phyloP scores from a whole-genome alignment of 192 early-diverging fungal genomes.

The Gonapodya sp. region DNA sequence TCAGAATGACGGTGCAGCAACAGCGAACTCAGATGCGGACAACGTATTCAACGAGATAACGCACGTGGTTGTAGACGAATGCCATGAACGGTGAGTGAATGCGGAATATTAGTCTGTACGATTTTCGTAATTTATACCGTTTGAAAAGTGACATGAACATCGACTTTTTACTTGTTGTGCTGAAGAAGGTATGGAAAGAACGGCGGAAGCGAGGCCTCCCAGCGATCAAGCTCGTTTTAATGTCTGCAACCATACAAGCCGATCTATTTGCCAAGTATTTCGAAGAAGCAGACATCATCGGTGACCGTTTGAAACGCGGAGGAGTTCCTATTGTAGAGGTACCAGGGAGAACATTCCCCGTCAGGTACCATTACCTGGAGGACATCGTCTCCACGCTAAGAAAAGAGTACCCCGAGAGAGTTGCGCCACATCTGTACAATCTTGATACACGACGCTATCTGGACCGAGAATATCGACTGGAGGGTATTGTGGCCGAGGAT shows the following conservation, averaged over 20 bases:
- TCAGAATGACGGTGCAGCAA: not conserved
- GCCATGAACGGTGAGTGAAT: constrained; percentile 66
- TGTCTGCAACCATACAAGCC: not conserved
- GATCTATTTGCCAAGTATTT: not conserved
- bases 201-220: not conserved
- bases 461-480: not conserved
- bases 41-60: constrained; percentile 32
- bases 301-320: not conserved
- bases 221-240: not conserved
- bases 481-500: not conserved
- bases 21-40: constrained; percentile 21
- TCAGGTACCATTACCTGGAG: not conserved
- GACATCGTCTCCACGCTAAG: not conserved
- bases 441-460: not conserved
- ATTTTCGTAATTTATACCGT: not conserved
- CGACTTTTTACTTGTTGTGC: not conserved
- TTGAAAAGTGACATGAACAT: not conserved
- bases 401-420: not conserved
- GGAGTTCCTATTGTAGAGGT: constrained; percentile 2
- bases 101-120: constrained; percentile 41
- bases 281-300: not conserved
- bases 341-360: constrained; percentile 4
- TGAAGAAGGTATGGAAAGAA: constrained; percentile 2
- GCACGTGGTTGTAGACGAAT: constrained; percentile 69
- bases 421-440: not conserved